phyloP scores from a whole-genome alignment of 2,329 filamentous ascomycete genomes.

The Claviceps digitariae region DNA sequence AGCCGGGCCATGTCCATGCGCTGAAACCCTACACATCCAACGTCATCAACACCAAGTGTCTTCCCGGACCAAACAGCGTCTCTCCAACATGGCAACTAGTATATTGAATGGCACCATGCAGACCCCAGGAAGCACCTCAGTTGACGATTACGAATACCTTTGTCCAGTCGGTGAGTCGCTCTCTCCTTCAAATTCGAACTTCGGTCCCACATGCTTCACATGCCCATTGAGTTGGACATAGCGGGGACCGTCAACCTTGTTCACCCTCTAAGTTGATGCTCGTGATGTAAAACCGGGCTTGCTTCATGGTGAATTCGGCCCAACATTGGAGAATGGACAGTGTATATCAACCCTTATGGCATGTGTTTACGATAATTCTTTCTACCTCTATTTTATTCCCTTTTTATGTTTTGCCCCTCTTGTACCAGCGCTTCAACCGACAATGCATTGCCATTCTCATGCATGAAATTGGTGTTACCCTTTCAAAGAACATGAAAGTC shows the following conservation, averaged over 20 bases:
- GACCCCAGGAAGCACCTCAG: slow-evolving; percentile 32
- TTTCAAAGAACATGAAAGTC: background rate
- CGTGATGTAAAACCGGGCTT: background rate
- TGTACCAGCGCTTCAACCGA: background rate
- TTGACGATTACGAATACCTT: slow-evolving; percentile 29
- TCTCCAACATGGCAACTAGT: slow-evolving; percentile 23
- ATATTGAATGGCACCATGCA: slow-evolving; percentile 20
- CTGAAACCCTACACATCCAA: background rate
- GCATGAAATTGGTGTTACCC: background rate
- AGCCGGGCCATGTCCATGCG: background rate
- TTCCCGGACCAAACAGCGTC: background rate
- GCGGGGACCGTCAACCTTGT: background rate
- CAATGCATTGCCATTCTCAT: background rate
- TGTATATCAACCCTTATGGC: background rate
- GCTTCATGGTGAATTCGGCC: background rate
- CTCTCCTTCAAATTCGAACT: background rate
- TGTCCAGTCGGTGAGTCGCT: slow-evolving; percentile 40
- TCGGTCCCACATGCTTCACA: slow-evolving; percentile 29
- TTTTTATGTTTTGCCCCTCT: background rate
- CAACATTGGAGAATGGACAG: background rate
- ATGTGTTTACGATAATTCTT: background rate
- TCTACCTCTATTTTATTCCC: background rate
- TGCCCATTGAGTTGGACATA: slow-evolving; percentile 22
- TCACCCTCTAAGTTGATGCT: background rate
- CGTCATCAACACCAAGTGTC: background rate